Evolutionary conservation across 495 filamentous ascomycete species (phyloP), one percentile per base, ranked within the genome.

Genomic region (Bryoglossum gracile): DNA sequence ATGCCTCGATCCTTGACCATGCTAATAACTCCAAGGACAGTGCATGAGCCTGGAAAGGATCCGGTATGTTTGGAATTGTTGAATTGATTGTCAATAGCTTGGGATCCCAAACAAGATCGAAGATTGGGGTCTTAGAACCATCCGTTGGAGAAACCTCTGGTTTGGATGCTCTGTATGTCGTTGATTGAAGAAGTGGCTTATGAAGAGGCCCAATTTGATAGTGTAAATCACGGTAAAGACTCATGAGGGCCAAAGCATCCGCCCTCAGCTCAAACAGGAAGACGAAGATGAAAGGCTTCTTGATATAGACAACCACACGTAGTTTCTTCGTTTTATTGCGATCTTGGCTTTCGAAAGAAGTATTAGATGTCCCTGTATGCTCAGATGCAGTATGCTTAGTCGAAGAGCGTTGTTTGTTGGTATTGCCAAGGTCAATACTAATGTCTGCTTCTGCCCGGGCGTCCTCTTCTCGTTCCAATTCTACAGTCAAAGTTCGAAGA

Each of bases 51-150:
- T 63, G 55, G 11, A 55, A 57, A 0, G 83, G 79, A 17, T 81
- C 75, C 4, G 91, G 92, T 50, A 98, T 95, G 57, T 89, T 94
- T 22, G 91, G 92, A 40, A 98, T 83, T 3, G 83, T 89, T 22
- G 86, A 86, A 55, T 87, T 86, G 11, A 94, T 70, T 0, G 83
- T 89, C 32, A 92, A 65, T 4, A 80, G 78, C 34, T 69, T 65
- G 0, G 89, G 83, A 58, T 98, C 92, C 68, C 83, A 95, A 53
- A 95, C 75, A 3, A 97, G 73, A 62, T 95, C 87, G 64, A 84
- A 88, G 25, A 95, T 83, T 21, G 81, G 62, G 23, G 48, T 30
- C 1, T n/a, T 48, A n/a, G 18, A 48, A 37, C 9, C 49, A 42
- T 40, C 56, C 11, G 48, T 59, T 5, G 64, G 30, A 2, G 62